Evolutionary conservation across 2,329 filamentous ascomycete genomes (phyloP).

Genomic region (Stenocarpella maydis): DNA sequence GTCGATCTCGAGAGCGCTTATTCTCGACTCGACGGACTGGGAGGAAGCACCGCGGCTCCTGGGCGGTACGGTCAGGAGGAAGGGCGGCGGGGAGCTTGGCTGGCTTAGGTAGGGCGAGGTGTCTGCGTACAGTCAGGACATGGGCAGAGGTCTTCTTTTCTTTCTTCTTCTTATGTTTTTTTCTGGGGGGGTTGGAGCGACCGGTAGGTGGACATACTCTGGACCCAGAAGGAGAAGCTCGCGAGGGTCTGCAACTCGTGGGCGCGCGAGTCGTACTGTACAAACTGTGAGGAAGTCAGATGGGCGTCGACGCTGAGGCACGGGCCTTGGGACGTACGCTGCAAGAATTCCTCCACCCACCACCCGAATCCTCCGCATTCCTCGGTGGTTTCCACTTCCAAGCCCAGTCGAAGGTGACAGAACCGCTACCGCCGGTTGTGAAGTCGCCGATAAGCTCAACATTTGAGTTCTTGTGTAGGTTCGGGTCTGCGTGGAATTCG

Average conservation of each 20-base stretch:
- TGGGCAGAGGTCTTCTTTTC: slow-evolving; percentile 9
- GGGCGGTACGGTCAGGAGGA: slow-evolving; percentile 76
- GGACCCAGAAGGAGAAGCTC: slow-evolving; percentile 94
- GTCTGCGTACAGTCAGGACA: slow-evolving; percentile 47
- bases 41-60: slow-evolving; percentile 85
- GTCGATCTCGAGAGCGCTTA: slow-evolving; percentile 75
- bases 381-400: slow-evolving; percentile 98
- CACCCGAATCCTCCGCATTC: slow-evolving; percentile 78
- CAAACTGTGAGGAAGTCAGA: slow-evolving; percentile 68
- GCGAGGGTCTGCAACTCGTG: slow-evolving; percentile 89
- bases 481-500: slow-evolving; percentile 96
- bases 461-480: slow-evolving; percentile 96
- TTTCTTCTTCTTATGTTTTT: no score
- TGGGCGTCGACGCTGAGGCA: slow-evolving; percentile 7
- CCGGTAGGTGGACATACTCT: slow-evolving; percentile 63
- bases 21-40: slow-evolving; percentile 84
- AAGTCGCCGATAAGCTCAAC: slow-evolving; percentile 96
- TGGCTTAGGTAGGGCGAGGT: slow-evolving; percentile 56
- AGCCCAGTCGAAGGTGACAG: slow-evolving; percentile 90
- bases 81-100: slow-evolving; percentile 73
- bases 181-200: slow-evolving; percentile 39
- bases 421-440: slow-evolving; percentile 80
- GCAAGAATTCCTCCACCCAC: slow-evolving; percentile 95
- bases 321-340: slow-evolving; percentile 65
- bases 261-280: slow-evolving; percentile 94